Base-by-base conservation (phyloP, 768 basidiomycete genomes). In the Gautieria morchelliformis region DNA sequence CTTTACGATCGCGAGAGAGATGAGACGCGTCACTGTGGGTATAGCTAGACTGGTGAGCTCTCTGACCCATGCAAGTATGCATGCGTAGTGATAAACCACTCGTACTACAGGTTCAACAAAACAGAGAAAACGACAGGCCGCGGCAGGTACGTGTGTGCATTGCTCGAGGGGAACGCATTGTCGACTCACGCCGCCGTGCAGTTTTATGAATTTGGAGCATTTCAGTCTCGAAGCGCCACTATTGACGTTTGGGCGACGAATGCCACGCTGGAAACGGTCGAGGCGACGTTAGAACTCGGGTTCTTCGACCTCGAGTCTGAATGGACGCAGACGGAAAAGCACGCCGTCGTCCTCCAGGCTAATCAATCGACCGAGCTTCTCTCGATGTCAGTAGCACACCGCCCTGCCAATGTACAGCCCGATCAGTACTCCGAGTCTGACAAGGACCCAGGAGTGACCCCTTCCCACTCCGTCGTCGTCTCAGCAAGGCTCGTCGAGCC, bases 1-100 rank as follows among this genome's bases (percentile, higher is more conserved):
- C 65, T 78, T 69, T 63, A 64, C 74, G 2, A 75, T 78, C 58
- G 71, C 74, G 6, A 66, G 78, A 39, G 75, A 78, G 58, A 65
- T 79, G 10, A 61, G 61, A 14, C 70, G 72, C 0, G 63, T 71
- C 61, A 72, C 72, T 2, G 69, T 80, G 5, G 74, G 72, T 1
- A 70, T 76, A 33, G 62, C 71, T 17, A 68, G 78, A 7, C 63
- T 55, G 24, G 71, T 72, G 51, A 24, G 15, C 20, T 52, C 14
- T 11, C 5, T 17, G 40, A 41, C 12, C 40, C 12, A 14, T 41
- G n/a, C n/a, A 8, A 3, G 40, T 41, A 14, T 41, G n/a, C n/a
- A n/a, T 2, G 12, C 40, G n/a, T 53, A 17, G 17, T 22, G 17
- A 22, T 67, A 67, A 56, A 65, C 66, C 24, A 51, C 59, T n/a